Evolutionary conservation across 139 green algal species (phyloP).

Genomic region (Bryopsis sp.): DNA sequence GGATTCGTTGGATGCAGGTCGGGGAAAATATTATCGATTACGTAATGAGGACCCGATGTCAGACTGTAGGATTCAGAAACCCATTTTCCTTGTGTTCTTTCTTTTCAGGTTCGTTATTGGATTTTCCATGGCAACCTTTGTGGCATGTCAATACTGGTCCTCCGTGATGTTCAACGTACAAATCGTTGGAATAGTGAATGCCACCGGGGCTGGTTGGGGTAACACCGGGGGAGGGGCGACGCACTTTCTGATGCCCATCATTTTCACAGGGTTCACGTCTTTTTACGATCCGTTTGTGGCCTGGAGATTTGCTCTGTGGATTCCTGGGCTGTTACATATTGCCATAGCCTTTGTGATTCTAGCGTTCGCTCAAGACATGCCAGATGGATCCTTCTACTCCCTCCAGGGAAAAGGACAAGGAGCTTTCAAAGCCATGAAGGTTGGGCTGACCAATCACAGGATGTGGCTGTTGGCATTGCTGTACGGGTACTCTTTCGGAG

Average conservation of each 20-base stretch:
- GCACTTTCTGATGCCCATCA: conserved; percentile 86
- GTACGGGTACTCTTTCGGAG: conserved; percentile 8
- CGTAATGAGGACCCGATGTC: neutral
- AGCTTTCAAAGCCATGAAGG: conserved; percentile 60
- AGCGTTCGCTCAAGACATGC: conserved; percentile 10
- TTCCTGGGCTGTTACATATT: conserved; percentile 8
- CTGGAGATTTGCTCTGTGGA: neutral
- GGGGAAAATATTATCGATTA: no score
- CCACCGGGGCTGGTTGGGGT: neutral
- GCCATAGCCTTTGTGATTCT: neutral
- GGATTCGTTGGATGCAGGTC: no score
- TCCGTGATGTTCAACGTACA: conserved; percentile 12
- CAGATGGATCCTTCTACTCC: conserved; percentile 9
- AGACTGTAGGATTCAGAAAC: neutral
- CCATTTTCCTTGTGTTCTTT: neutral
- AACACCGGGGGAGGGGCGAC: conserved; percentile 65
- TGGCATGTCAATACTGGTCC: conserved; percentile 17
- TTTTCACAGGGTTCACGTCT: conserved; percentile 40
- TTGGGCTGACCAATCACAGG: conserved; percentile 1
- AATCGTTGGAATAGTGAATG: conserved; percentile 10
- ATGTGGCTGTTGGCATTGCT: conserved; percentile 5
- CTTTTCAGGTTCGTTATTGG: conserved; percentile 7
- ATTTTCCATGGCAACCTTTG: conserved; percentile 8
- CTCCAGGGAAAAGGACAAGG: conserved; percentile 9
- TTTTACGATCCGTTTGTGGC: conserved; percentile 1